Percentiles rank a stretch among this genome's conserved stretches.
phyloP scores from a whole-genome alignment of 768 basidiomycete genomes.

The Rhizopogon salebrosus region DNA sequence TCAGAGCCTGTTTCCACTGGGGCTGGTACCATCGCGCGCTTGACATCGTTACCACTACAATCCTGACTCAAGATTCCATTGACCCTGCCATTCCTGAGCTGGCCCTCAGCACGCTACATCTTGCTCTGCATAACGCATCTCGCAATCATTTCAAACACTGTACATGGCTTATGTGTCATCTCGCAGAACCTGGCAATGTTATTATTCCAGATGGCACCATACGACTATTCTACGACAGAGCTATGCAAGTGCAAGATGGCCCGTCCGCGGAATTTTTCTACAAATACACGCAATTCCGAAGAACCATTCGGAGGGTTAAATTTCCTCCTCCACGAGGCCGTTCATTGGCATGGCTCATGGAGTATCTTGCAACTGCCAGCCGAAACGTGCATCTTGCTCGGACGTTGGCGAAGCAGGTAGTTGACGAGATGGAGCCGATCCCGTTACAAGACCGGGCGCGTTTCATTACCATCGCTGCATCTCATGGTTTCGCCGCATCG shows the following conservation, averaged over 20 bases:
- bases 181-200: constrained; percentile 27
- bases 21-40: constrained; percentile 43
- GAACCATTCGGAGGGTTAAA: constrained; percentile 24
- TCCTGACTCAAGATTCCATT: constrained; percentile 18
- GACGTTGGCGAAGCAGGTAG: constrained; percentile 44
- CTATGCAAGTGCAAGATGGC: constrained; percentile 23
- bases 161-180: constrained; percentile 34
- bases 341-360: constrained; percentile 50
- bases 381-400: constrained; percentile 43
- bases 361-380: constrained; percentile 33
- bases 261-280: constrained; percentile 43
- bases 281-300: constrained; percentile 33
- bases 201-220: constrained; percentile 40
- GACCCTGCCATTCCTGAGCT: constrained; percentile 27
- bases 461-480: constrained; percentile 44
- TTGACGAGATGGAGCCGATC: constrained; percentile 35
- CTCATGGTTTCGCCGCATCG: constrained; percentile 39
- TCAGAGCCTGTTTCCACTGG: constrained; percentile 51
- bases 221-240: constrained; percentile 41
- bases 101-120: constrained; percentile 39
- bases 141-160: constrained; percentile 33
- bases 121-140: constrained; percentile 33
- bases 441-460: constrained; percentile 39
- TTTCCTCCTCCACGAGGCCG: constrained; percentile 49
- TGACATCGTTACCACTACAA: constrained; percentile 29